Conservation (phyloP, 2,329 filamentous ascomycete species). For the Nemania diffusa region DNA sequence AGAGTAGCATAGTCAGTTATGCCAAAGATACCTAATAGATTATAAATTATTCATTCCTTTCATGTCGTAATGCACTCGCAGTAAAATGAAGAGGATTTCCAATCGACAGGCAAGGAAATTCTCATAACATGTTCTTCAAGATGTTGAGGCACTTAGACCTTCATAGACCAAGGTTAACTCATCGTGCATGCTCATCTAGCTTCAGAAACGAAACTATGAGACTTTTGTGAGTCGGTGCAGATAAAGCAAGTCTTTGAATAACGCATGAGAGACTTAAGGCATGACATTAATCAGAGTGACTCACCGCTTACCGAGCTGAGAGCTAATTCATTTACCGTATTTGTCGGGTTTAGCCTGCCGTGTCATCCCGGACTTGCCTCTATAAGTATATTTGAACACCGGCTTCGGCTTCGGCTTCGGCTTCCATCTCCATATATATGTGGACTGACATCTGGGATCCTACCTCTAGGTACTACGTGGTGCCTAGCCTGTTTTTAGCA, state of each 20-base stretch:
- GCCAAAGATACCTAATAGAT: slow-evolving; percentile 6
- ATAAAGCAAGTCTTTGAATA: no score
- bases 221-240: no score
- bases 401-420: slow-evolving; percentile 31
- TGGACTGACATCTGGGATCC: background rate
- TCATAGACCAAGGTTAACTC: no score
- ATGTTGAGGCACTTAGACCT: no score
- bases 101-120: background rate
- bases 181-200: no score
- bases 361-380: no score
- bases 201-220: no score
- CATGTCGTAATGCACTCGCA: background rate
- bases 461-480: no score
- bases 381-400: no score
- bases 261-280: no score
- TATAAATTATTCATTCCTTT: background rate
- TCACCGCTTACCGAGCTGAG: background rate
- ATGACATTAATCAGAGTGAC: background rate
- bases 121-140: background rate
- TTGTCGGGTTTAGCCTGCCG: background rate
- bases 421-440: background rate
- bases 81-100: background rate
- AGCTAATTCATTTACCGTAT: background rate
- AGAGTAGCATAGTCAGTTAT: background rate
- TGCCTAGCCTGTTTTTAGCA: no score